Evolutionary conservation across 768 basidiomycete species (phyloP).

Genomic region (Amanita subjunquillea): DNA sequence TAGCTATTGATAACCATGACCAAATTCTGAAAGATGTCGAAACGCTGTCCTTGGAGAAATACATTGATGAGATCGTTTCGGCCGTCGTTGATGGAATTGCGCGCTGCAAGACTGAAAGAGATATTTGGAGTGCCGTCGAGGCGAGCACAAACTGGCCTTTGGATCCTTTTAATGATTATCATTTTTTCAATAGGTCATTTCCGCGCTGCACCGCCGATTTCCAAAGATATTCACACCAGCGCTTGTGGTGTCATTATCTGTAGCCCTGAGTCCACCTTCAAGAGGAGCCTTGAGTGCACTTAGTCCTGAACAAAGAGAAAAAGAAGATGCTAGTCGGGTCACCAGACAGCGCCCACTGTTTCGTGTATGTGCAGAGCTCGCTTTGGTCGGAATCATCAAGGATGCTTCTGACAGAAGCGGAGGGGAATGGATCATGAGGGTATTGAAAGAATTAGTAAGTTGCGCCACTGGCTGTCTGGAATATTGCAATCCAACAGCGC

Average conservation of each 20-base stretch:
- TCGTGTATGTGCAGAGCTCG: constrained; percentile 84
- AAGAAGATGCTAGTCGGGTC: constrained; percentile 78
- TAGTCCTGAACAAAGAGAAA: constrained; percentile 76
- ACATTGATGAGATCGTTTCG: constrained; percentile 87
- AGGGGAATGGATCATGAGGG: constrained; percentile 86
- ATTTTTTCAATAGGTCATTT: constrained; percentile 56
- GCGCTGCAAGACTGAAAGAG: constrained; percentile 87
- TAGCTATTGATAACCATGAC: constrained; percentile 74
- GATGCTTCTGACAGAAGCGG: constrained; percentile 63
- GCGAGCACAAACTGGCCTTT: constrained; percentile 30
- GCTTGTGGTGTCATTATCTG: constrained; percentile 48
- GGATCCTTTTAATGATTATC: constrained; percentile 1
- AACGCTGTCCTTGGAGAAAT: constrained; percentile 85
- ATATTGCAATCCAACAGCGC: constrained; percentile 6
- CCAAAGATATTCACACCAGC: constrained; percentile 68
- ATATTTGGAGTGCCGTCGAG: constrained; percentile 88
- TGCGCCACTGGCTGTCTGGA: neutral
- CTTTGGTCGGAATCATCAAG: constrained; percentile 74
- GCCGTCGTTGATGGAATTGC: constrained; percentile 79
- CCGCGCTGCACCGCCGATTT: constrained; percentile 82
- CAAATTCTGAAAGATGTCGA: constrained; percentile 91
- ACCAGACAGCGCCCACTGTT: constrained; percentile 77
- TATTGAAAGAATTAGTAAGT: constrained; percentile 74
- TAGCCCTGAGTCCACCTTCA: constrained; percentile 49
- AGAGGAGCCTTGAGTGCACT: constrained; percentile 45